Percentiles rank a stretch among this genome's conserved stretches.
phyloP scores from a whole-genome alignment of 2,329 filamentous ascomycete species.

The Shiraia bambusicola region DNA sequence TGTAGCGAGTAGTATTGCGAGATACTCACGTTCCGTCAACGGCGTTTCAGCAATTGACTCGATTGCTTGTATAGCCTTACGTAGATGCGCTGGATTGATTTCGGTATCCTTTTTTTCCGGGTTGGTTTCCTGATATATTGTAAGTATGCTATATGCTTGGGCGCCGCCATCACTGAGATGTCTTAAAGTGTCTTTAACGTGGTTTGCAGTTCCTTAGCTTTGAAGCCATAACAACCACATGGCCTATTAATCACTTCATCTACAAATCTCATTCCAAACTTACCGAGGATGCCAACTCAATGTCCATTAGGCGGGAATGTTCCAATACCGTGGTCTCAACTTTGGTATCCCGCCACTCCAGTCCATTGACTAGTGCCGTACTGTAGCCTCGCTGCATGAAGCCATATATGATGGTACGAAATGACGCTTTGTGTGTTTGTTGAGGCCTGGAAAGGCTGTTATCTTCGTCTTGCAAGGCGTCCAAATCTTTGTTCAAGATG shows the following conservation, averaged over 20 bases:
- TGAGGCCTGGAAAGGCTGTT: constrained; percentile 19
- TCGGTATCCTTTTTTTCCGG: constrained; percentile 7
- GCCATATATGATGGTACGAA: constrained; percentile 56
- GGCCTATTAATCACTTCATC: too few relatives aligned
- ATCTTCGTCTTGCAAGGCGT: constrained; percentile 22
- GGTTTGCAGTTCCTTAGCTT: too few relatives aligned
- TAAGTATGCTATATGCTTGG: too few relatives aligned
- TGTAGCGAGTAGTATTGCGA: constrained; percentile 36
- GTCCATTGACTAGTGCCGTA: constrained; percentile 63
- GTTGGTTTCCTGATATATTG: constrained; percentile 4
- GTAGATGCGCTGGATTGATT: constrained; percentile 17
- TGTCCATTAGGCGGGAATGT: constrained; percentile 20
- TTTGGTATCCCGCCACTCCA: constrained; percentile 67
- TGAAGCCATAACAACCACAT: too few relatives aligned
- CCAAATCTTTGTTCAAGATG: constrained; percentile 19
- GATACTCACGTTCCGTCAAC: constrained; percentile 40
- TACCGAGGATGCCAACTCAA: constrained; percentile 20
- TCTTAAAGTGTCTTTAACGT: too few relatives aligned
- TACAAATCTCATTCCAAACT: constrained; percentile 3
- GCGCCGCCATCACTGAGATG: too few relatives aligned
- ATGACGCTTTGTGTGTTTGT: constrained; percentile 26
- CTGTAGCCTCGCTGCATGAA: constrained; percentile 61
- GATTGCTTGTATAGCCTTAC: constrained; percentile 23
- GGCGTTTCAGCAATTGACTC: constrained; percentile 15
- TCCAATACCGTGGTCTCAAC: constrained; percentile 42